Percentiles rank a stretch among this genome's conserved stretches.
These are phyloP conservation scores for Fonsecaea erecta DNA, from an alignment of 2,329 filamentous ascomycete species.

Conservation along the genomic window DNA sequence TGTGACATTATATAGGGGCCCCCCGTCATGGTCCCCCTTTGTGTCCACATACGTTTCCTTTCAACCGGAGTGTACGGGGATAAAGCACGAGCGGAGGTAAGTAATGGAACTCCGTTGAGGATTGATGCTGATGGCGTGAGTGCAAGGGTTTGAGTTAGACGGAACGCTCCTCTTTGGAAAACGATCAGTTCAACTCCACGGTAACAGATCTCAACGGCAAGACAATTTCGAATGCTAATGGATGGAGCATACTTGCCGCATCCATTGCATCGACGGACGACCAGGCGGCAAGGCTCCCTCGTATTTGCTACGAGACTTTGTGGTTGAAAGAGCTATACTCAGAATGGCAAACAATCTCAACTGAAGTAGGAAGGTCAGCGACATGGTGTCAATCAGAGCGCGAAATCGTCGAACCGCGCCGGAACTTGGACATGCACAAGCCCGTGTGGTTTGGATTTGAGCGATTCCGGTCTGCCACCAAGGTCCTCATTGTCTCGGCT, in stretches of 20 bases:
- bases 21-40: neutral
- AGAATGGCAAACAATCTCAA: neutral
- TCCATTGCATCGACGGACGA: neutral
- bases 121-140: neutral
- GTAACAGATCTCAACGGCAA: neutral
- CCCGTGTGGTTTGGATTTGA: neutral
- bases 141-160: neutral
- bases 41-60: neutral
- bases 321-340: neutral
- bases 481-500: neutral
- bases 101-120: neutral
- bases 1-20: neutral
- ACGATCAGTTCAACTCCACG: neutral
- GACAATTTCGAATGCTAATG: neutral
- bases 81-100: neutral
- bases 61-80: neutral
- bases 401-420: neutral
- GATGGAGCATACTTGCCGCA: neutral
- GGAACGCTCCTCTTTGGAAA: neutral
- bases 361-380: neutral
- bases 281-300: neutral
- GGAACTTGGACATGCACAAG: neutral
- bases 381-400: neutral
- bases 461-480: neutral
- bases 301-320: neutral